Percentiles rank a stretch among this genome's conserved stretches.
Evolutionary conservation across 441 rosid species (phyloP).

Genomic region (Daphne laureola): DNA sequence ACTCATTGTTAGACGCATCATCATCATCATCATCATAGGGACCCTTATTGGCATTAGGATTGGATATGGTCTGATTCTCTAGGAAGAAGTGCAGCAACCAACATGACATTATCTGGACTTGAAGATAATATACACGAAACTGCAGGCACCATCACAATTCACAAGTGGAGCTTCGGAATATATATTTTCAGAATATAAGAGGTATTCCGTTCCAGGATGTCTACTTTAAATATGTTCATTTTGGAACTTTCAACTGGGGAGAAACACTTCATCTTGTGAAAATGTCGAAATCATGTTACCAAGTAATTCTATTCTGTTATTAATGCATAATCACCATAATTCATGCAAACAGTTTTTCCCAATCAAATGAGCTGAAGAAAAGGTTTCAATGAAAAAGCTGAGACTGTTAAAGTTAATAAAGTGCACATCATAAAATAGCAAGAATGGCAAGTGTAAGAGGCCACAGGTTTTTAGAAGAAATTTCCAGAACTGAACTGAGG

Average conservation of each 20-base stretch:
- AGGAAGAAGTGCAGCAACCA: constrained; percentile 22
- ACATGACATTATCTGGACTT: constrained; percentile 17
- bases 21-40: constrained; percentile 19
- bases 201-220: constrained; percentile 50
- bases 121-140: not conserved
- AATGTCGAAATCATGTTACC: constrained; percentile 13
- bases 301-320: too few species aligned
- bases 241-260: constrained; percentile 20
- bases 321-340: too few species aligned
- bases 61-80: constrained; percentile 41
- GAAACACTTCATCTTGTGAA: constrained; percentile 22
- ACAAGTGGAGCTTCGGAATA: constrained; percentile 30
- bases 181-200: constrained; percentile 41
- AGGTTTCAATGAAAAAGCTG: too few species aligned
- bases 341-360: too few species aligned
- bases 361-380: too few species aligned
- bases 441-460: too few species aligned
- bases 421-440: too few species aligned
- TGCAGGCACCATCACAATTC: constrained; percentile 35
- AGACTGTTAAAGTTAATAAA: too few species aligned
- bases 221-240: constrained; percentile 28
- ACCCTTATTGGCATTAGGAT: constrained; percentile 51
- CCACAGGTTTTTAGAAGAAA: too few species aligned
- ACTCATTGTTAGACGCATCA: constrained; percentile 33
- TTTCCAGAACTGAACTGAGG: too few species aligned